phyloP scores from a whole-genome alignment of 352 stramenopile species.

The Pythium dissimile region DNA sequence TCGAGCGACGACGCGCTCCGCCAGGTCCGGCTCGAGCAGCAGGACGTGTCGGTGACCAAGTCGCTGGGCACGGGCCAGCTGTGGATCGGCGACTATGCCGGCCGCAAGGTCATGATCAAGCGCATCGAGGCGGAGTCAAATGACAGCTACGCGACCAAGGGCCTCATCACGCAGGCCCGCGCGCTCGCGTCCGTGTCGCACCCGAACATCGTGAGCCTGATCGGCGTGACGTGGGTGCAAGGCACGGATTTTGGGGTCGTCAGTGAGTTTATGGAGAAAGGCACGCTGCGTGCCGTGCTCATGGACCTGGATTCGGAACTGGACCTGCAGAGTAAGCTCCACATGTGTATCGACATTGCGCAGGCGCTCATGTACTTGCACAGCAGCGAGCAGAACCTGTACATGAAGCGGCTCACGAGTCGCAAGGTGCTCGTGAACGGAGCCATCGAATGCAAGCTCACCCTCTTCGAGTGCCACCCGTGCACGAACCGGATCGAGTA shows the following conservation, averaged over 20 bases:
- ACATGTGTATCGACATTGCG: slow-evolving; percentile 70
- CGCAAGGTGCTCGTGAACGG: slow-evolving; percentile 29
- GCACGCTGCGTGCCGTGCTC: slow-evolving; percentile 57
- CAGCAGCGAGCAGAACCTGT: slow-evolving; percentile 21
- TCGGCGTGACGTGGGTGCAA: slow-evolving; percentile 67
- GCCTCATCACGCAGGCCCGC: slow-evolving; percentile 53
- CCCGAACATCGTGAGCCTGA: slow-evolving; percentile 58
- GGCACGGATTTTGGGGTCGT: slow-evolving; percentile 77
- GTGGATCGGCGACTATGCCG: slow-evolving; percentile 57
- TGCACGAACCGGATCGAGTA: slow-evolving; percentile 4
- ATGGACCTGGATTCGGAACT: slow-evolving; percentile 51
- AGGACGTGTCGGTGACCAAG: slow-evolving; percentile 54
- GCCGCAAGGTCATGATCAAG: slow-evolving; percentile 64
- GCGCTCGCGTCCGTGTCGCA: slow-evolving; percentile 50
- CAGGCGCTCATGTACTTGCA: slow-evolving; percentile 63
- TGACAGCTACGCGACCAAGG: slow-evolving; percentile 54
- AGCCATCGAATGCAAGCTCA: slow-evolving; percentile 26
- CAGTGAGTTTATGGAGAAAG: slow-evolving; percentile 73
- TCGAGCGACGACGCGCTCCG: slow-evolving; percentile 66
- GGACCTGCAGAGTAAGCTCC: slow-evolving; percentile 45
- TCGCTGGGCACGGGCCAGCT: slow-evolving; percentile 43
- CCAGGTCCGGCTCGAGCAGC: slow-evolving; percentile 46
- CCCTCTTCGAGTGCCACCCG: slow-evolving; percentile 24
- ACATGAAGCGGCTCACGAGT: slow-evolving; percentile 19
- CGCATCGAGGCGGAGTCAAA: slow-evolving; percentile 64